Percentiles rank a stretch among this genome's conserved stretches.
These are phyloP conservation scores for Ziziphus jujuba DNA, from an alignment of 306 rosid genomes.

Conservation along the genomic window DNA sequence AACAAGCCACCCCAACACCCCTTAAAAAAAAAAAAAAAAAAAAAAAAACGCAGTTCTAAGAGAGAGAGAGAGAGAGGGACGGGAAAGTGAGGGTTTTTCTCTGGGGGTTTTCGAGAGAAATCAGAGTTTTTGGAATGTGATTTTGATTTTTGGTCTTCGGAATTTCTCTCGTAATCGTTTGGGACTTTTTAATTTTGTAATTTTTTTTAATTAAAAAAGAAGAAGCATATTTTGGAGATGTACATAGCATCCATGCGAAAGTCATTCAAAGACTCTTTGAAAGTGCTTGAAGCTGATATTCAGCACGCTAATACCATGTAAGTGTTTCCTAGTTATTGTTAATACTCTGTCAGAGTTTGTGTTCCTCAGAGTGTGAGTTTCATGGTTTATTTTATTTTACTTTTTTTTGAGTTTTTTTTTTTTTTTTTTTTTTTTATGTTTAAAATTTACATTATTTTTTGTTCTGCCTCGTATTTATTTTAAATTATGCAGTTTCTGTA, in stretches of 20 bases:
- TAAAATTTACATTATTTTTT: too few species aligned
- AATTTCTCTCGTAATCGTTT: constrained; percentile 3
- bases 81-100: constrained; percentile 21
- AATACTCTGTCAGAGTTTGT: constrained; percentile 2
- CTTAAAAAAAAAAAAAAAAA: not conserved
- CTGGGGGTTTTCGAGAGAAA: not conserved
- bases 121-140: constrained; percentile 31
- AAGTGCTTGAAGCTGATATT: constrained; percentile 97
- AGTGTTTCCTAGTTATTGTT: constrained; percentile 26
- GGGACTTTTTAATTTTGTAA: not conserved
- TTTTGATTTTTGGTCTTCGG: not conserved
- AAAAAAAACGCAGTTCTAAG: not conserved
- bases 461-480: too few species aligned
- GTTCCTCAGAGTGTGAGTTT: not conserved
- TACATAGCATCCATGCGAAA: constrained; percentile 89
- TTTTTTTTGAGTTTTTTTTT: not conserved
- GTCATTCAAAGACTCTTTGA: constrained; percentile 94
- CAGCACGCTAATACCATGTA: constrained; percentile 95
- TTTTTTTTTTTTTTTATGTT: not conserved
- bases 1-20: too few species aligned
- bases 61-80: constrained; percentile 15
- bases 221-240: constrained; percentile 37
- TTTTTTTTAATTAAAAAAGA: not conserved
- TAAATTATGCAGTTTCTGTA: too few species aligned
- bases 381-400: not conserved